A percentile compares a stretch with the other conserved stretches of the same genome.
phyloP scores from a whole-genome alignment of 805 yeast genomes.

The Diddensiella transvaalensis region DNA sequence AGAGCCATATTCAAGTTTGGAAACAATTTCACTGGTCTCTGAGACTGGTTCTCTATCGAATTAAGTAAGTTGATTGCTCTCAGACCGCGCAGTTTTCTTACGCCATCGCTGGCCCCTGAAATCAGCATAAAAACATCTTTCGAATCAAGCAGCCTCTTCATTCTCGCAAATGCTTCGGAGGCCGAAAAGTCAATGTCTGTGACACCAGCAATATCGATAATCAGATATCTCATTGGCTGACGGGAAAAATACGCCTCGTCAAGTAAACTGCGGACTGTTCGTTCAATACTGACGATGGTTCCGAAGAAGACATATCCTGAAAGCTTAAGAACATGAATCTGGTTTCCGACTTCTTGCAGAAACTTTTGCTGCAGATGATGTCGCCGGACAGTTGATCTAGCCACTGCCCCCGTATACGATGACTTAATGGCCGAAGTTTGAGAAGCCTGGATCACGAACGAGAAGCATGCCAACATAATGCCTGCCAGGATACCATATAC shows the following conservation, averaged over 20 bases:
- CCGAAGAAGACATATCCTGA: conserved; percentile 93
- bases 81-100: conserved; percentile 64
- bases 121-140: conserved; percentile 69
- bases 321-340: conserved; percentile 79
- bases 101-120: conserved; percentile 69
- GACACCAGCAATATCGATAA: conserved; percentile 82
- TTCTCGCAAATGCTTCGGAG: conserved; percentile 89
- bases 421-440: conserved; percentile 77
- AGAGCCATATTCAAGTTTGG: conserved; percentile 79
- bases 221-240: conserved; percentile 70
- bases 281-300: conserved; percentile 88
- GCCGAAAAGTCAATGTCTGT: conserved; percentile 85
- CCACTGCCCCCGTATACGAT: conserved; percentile 80
- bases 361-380: conserved; percentile 88
- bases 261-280: conserved; percentile 60
- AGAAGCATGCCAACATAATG: conserved; percentile 82
- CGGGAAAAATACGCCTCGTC: conserved; percentile 47
- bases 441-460: conserved; percentile 93
- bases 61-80: conserved; percentile 81
- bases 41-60: conserved; percentile 43
- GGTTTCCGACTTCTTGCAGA: conserved; percentile 80
- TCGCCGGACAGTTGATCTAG: conserved; percentile 87
- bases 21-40: conserved; percentile 54
- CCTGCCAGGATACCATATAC: conserved; percentile 91
- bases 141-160: conserved; percentile 70